phyloP scores from a whole-genome alignment of 371 early-diverging fungal genomes.

The Rhizopus arrhizus region DNA sequence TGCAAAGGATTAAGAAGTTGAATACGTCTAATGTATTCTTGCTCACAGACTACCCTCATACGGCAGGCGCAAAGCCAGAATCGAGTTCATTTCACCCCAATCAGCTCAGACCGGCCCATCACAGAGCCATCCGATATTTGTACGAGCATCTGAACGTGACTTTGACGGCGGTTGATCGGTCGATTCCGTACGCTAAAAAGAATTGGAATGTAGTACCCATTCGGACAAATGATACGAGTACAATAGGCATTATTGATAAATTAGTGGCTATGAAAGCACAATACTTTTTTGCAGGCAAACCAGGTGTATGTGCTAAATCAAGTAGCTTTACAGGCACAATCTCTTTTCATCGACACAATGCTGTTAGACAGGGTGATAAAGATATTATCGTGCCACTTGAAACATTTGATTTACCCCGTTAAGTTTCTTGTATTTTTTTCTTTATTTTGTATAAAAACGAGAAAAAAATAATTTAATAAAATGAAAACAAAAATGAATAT shows the following conservation, averaged over 20 bases:
- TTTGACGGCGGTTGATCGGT: constrained; percentile 14
- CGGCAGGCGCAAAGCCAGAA: constrained; percentile 34
- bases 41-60: constrained; percentile 53
- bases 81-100: constrained; percentile 42
- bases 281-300: constrained; percentile 51
- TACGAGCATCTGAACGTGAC: constrained; percentile 39
- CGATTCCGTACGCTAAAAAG: constrained; percentile 62
- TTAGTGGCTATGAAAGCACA: constrained; percentile 49
- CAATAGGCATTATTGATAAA: constrained; percentile 52
- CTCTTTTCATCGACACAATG: constrained; percentile 7
- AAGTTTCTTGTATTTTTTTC: too few relatives aligned
- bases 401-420: constrained; percentile 16
- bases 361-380: constrained; percentile 16
- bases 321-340: constrained; percentile 52
- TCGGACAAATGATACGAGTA: constrained; percentile 32
- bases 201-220: constrained; percentile 53
- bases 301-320: constrained; percentile 41
- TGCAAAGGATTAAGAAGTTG: constrained; percentile 25
- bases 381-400: constrained; percentile 19
- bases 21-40: constrained; percentile 33
- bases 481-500: too few relatives aligned
- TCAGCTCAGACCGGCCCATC: constrained; percentile 39
- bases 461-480: too few relatives aligned
- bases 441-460: too few relatives aligned
- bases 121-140: constrained; percentile 42